Conservation (phyloP, 495 filamentous ascomycete species). For the Lindgomyces ingoldianus region DNA sequence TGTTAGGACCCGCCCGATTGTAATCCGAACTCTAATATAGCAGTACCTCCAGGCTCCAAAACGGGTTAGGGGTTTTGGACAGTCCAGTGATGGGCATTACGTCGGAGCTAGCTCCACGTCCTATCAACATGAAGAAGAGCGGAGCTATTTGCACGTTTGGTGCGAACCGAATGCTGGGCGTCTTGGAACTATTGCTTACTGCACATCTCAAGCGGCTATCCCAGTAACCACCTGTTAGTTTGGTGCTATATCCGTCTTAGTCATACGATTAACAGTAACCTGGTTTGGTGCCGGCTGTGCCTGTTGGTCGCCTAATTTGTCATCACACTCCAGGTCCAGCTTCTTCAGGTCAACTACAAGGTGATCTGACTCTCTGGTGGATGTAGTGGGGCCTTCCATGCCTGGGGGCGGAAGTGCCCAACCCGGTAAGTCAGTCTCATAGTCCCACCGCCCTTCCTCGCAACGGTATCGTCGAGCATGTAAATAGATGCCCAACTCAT, state of each 20-base stretch:
- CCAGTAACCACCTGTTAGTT: background rate
- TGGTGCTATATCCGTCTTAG: background rate
- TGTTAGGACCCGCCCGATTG: too few relatives aligned
- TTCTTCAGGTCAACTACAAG: constrained; percentile 40
- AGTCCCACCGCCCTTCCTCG: constrained; percentile 76
- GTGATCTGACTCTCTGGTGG: constrained; percentile 43
- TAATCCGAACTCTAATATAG: too few relatives aligned
- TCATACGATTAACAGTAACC: background rate
- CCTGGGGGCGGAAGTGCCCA: constrained; percentile 80
- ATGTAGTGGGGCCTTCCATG: constrained; percentile 44
- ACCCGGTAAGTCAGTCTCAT: constrained; percentile 76
- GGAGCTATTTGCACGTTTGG: too few relatives aligned
- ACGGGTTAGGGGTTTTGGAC: too few relatives aligned
- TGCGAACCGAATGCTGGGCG: too few relatives aligned
- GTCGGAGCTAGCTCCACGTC: too few relatives aligned
- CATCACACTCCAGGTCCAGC: constrained; percentile 33
- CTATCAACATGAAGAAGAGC: too few relatives aligned
- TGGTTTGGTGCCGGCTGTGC: background rate
- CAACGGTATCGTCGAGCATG: constrained; percentile 89
- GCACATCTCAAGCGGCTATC: too few relatives aligned
- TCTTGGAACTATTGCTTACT: too few relatives aligned
- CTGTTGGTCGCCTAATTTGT: background rate
- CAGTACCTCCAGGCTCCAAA: too few relatives aligned
- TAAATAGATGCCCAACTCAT: constrained; percentile 90
- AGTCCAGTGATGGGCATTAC: too few relatives aligned